Evolutionary conservation across 768 basidiomycete species (phyloP).

Genomic region (Trametes cingulata): DNA sequence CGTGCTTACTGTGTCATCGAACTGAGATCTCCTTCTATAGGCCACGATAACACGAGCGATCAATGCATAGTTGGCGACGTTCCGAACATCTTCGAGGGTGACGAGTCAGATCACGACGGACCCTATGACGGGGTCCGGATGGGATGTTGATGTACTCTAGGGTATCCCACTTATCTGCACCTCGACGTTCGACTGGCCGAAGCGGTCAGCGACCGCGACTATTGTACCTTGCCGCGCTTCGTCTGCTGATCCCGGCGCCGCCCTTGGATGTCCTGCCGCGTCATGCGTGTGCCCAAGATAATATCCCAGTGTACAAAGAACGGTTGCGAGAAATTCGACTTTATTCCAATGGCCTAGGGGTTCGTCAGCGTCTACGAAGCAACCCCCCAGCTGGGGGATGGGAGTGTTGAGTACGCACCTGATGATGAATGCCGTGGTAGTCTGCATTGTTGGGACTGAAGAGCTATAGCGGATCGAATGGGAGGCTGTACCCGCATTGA

Average conservation of each 20-base stretch:
- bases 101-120: conserved; percentile 46
- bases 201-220: neutral
- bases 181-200: too few species aligned
- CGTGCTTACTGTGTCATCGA: too few species aligned
- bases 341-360: conserved; percentile 73
- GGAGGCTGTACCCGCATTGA: conserved; percentile 88
- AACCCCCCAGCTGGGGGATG: too few species aligned
- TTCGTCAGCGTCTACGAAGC: neutral
- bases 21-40: conserved; percentile 28
- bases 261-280: conserved; percentile 60
- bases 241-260: conserved; percentile 34
- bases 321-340: conserved; percentile 93
- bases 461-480: conserved; percentile 89
- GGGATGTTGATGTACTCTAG: conserved; percentile 24
- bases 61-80: conserved; percentile 59
- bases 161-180: too few species aligned
- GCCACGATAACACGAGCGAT: conserved; percentile 58
- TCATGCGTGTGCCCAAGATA: conserved; percentile 82
- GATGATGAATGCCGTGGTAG: conserved; percentile 98
- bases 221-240: conserved; percentile 10
- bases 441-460: conserved; percentile 88
- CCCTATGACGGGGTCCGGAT: conserved; percentile 31
- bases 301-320: conserved; percentile 95
- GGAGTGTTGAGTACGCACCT: conserved; percentile 47
- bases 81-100: conserved; percentile 48